Evolutionary conservation across 2,329 filamentous ascomycete genomes (phyloP).

Genomic region (Chrysoporthe puriensis): DNA sequence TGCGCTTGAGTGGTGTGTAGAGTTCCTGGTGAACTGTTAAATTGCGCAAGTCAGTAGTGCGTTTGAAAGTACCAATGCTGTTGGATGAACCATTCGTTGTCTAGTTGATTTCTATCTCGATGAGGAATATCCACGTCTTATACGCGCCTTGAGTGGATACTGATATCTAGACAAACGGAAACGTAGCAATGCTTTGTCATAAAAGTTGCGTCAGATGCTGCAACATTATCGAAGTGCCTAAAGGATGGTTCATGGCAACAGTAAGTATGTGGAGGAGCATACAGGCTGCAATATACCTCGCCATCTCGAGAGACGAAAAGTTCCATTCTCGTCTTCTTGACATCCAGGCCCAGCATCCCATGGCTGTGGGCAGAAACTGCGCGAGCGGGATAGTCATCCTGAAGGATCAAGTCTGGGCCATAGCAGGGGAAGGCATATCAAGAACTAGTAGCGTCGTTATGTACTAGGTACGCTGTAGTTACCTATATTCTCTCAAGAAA

Average conservation of each 20-base stretch:
- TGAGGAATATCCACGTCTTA: conserved; percentile 21
- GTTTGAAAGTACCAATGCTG: conserved; percentile 2
- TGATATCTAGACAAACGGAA: conserved; percentile 1
- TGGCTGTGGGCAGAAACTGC: conserved; percentile 3
- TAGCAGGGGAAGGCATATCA: conserved; percentile 1
- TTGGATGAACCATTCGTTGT: neutral
- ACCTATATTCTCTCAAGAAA: conserved; percentile 8
- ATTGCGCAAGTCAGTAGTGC: neutral
- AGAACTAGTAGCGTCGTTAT: conserved; percentile 6
- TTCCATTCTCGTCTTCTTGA: neutral
- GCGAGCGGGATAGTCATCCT: conserved; percentile 25
- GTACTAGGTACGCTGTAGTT: neutral
- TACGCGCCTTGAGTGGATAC: conserved; percentile 3
- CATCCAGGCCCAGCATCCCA: neutral
- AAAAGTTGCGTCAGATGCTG: neutral
- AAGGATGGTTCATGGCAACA: conserved; percentile 8
- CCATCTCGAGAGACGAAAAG: conserved; percentile 2
- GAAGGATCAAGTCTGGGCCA: conserved; percentile 18
- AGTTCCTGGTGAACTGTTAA: neutral
- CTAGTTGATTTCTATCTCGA: neutral
- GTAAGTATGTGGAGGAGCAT: conserved; percentile 1
- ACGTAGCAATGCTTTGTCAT: conserved; percentile 17
- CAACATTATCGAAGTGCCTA: neutral
- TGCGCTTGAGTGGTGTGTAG: neutral
- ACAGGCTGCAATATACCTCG: conserved; percentile 7